Percentiles rank a stretch among this genome's conserved stretches.
phyloP scores from a whole-genome alignment of 148 eudicot species.

The Polygonum maritimum region DNA sequence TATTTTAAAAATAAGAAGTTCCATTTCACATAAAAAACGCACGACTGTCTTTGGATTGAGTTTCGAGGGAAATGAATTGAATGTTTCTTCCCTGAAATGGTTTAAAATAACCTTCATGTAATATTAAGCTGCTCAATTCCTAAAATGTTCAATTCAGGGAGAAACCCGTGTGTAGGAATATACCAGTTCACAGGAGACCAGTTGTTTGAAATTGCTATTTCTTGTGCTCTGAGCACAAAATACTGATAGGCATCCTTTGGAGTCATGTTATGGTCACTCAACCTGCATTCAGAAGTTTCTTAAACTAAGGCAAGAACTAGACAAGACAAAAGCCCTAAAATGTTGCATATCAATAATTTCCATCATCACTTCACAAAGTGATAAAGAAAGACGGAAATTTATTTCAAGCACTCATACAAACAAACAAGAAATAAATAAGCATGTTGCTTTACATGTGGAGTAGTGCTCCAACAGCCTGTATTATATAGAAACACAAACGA shows the following conservation, averaged over 20 bases:
- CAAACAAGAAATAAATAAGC: too few species aligned
- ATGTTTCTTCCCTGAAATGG: conserved; percentile 87
- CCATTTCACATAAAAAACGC: conserved; percentile 18
- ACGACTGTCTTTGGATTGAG: conserved; percentile 78
- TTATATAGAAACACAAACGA: conserved; percentile 1
- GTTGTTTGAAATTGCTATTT: conserved; percentile 65
- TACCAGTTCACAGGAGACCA: conserved; percentile 96
- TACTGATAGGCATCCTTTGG: conserved; percentile 76
- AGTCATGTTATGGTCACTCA: conserved; percentile 64
- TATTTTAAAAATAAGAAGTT: too few species aligned
- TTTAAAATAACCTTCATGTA: background rate
- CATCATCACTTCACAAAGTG: background rate
- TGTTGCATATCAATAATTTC: background rate
- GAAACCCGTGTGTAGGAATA: conserved; percentile 3
- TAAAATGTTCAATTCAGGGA: background rate
- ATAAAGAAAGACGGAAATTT: background rate
- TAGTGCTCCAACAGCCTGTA: conserved; percentile 86
- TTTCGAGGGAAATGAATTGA: conserved; percentile 53
- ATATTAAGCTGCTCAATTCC: background rate
- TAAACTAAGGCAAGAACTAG: background rate
- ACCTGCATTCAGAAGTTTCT: conserved; percentile 42
- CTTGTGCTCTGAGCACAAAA: conserved; percentile 86
- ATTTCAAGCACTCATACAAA: background rate
- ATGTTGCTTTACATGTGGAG: conserved; percentile 73
- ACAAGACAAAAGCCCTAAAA: background rate